A percentile compares a stretch with the other conserved stretches of the same genome.
These are phyloP conservation scores for Pelargonium fulgidum DNA, from an alignment of 441 rosid species.

Conservation along the genomic window DNA sequence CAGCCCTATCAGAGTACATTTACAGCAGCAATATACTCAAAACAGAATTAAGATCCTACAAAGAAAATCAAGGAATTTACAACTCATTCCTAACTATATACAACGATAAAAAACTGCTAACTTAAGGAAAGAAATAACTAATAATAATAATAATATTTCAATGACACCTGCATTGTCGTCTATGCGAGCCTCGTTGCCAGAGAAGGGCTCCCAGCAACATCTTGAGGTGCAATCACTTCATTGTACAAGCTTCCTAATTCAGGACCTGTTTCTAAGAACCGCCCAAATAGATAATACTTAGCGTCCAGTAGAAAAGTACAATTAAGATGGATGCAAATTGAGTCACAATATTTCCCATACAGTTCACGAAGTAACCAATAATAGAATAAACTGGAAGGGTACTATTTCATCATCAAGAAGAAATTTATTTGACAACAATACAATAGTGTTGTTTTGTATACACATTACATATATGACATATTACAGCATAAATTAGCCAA, in stretches of 20 bases:
- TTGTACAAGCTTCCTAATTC: conserved; percentile 74
- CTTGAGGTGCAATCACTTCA: conserved; percentile 96
- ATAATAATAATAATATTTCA: no score
- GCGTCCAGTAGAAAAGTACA: conserved; percentile 6
- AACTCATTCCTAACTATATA: no score
- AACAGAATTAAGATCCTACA: no score
- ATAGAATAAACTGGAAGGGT: not conserved
- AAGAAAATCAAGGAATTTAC: no score
- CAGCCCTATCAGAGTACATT: no score
- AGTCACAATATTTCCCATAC: not conserved
- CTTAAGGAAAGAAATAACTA: no score
- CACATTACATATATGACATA: conserved; percentile 10
- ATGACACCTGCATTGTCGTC: no score
- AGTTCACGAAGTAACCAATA: not conserved
- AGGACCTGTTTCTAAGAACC: conserved; percentile 90
- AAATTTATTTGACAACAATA: conserved; percentile 14
- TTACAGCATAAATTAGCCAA: conserved; percentile 11
- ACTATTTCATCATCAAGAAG: not conserved
- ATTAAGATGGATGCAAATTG: not conserved
- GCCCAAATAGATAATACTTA: conserved; percentile 21
- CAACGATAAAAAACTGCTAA: no score
- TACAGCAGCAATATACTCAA: no score
- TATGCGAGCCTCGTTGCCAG: no score
- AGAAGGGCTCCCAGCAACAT: conserved; percentile 34
- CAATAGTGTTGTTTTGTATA: not conserved